Evolutionary conservation across 2,329 filamentous ascomycete genomes (phyloP).

Genomic region (Fusarium sacchari): DNA sequence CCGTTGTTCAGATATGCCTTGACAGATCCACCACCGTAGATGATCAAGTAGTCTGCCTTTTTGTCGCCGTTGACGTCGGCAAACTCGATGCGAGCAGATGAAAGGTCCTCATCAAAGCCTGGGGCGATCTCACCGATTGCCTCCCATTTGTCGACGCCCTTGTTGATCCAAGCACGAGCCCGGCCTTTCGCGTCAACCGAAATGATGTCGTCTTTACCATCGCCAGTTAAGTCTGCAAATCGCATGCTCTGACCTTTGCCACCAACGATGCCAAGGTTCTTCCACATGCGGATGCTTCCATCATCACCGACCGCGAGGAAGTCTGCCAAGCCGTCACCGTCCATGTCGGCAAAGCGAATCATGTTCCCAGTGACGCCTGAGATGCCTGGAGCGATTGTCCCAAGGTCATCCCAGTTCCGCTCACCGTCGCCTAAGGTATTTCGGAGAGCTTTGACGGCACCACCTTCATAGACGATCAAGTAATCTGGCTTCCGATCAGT

Average conservation of each 20-base stretch:
- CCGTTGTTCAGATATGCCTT: conserved; percentile 26
- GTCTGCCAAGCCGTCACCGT: conserved; percentile 27
- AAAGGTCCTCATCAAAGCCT: not conserved
- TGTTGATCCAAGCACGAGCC: conserved; percentile 24
- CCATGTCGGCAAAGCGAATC: conserved; percentile 32
- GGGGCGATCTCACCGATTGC: conserved; percentile 13
- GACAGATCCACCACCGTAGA: conserved; percentile 31
- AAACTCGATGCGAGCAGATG: conserved; percentile 3
- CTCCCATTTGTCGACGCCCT: not conserved
- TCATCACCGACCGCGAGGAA: conserved; percentile 24
- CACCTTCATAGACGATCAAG: too few species aligned
- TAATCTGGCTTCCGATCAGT: too few species aligned
- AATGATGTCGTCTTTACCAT: conserved; percentile 5
- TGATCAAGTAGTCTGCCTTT: conserved; percentile 26
- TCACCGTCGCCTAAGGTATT: not conserved
- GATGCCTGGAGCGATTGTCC: conserved; percentile 14
- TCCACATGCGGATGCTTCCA: conserved; percentile 34
- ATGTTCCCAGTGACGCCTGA: conserved; percentile 6
- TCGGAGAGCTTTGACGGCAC: too few species aligned
- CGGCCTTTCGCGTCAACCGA: conserved; percentile 9
- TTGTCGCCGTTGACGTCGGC: conserved; percentile 25
- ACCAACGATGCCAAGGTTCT: conserved; percentile 18
- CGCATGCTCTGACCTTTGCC: not conserved
- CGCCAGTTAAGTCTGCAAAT: conserved; percentile 7
- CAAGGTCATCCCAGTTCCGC: conserved; percentile 12